phyloP scores from a whole-genome alignment of 1,139 yeast species.

The Pichia kudriavzevii region DNA sequence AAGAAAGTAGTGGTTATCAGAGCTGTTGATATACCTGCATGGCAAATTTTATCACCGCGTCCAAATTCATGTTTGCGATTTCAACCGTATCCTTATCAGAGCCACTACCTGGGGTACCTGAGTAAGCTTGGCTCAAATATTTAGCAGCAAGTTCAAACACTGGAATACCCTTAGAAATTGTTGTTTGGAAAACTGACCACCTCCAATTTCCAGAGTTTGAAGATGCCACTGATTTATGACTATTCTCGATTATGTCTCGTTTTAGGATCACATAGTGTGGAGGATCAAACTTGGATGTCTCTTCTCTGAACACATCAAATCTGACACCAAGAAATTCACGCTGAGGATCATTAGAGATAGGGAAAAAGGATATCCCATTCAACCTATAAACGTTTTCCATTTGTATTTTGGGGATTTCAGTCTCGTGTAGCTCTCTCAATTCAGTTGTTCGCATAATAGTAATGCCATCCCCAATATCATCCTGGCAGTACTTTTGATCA shows the following conservation, averaged over 20 bases:
- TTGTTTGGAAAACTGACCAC: conserved; percentile 35
- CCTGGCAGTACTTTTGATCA: conserved; percentile 1
- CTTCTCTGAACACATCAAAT: conserved; percentile 35
- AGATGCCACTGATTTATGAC: conserved; percentile 18
- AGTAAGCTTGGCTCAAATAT: no score
- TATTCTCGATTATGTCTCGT: conserved; percentile 12
- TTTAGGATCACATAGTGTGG: conserved; percentile 39
- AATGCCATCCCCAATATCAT: conserved; percentile 1
- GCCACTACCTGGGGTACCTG: no score
- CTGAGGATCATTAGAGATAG: conserved; percentile 23
- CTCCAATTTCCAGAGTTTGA: conserved; percentile 17
- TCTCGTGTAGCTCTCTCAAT: conserved; percentile 1
- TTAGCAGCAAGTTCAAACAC: conserved; percentile 17
- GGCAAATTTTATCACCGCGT: conserved; percentile 20
- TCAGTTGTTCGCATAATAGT: conserved; percentile 1
- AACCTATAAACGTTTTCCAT: conserved; percentile 36
- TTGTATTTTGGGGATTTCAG: conserved; percentile 19
- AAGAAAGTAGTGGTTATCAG: no score
- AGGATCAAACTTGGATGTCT: conserved; percentile 24
- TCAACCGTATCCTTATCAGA: no score
- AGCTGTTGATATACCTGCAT: conserved; percentile 20
- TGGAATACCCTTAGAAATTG: conserved; percentile 35
- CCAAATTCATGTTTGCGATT: no score
- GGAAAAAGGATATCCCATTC: conserved; percentile 40
- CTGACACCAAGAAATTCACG: conserved; percentile 35